Percentiles rank a stretch among this genome's conserved stretches.
Conservation (phyloP, 1,284 basidiomycete genomes). For the Apiotrichum mycotoxinovorans region DNA sequence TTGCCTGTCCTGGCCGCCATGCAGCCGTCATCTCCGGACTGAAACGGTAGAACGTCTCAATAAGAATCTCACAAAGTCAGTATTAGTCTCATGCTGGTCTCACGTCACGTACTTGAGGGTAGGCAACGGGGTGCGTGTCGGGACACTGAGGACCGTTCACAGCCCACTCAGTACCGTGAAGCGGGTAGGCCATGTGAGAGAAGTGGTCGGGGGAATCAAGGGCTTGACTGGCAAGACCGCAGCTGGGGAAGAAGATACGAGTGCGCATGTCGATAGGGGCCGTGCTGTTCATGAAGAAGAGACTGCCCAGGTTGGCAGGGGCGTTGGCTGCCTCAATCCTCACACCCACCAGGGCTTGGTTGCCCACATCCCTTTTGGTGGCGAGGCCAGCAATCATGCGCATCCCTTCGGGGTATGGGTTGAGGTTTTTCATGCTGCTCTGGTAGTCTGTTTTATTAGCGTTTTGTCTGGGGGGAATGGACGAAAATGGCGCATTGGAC, state of each 20-base stretch:
- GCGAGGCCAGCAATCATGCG: conserved; percentile 46
- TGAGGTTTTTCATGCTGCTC: neutral
- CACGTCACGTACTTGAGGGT: conserved; percentile 30
- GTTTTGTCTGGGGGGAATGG: too few species aligned
- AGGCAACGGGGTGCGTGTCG: conserved; percentile 26
- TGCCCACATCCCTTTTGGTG: conserved; percentile 1
- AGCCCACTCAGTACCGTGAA: conserved; percentile 24
- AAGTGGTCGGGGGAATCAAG: conserved; percentile 51
- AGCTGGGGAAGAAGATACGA: conserved; percentile 35
- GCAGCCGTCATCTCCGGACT: neutral
- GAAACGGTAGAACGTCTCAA: conserved; percentile 10
- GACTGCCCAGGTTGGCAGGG: neutral
- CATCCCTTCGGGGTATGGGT: neutral
- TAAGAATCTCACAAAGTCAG: conserved; percentile 1
- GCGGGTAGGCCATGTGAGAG: conserved; percentile 48
- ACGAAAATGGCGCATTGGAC: too few species aligned
- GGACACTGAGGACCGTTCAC: conserved; percentile 3
- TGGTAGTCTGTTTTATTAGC: neutral
- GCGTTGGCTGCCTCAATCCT: neutral
- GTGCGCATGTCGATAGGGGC: neutral
- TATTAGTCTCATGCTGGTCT: neutral
- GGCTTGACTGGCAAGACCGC: conserved; percentile 29
- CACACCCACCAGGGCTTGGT: neutral
- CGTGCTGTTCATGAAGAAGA: neutral
- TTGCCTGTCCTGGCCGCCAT: conserved; percentile 2